Evolutionary conservation across 1,139 yeast species (phyloP), one percentile per base, ranked within the genome.

Genomic region (Suhomyces ambrosiae): DNA sequence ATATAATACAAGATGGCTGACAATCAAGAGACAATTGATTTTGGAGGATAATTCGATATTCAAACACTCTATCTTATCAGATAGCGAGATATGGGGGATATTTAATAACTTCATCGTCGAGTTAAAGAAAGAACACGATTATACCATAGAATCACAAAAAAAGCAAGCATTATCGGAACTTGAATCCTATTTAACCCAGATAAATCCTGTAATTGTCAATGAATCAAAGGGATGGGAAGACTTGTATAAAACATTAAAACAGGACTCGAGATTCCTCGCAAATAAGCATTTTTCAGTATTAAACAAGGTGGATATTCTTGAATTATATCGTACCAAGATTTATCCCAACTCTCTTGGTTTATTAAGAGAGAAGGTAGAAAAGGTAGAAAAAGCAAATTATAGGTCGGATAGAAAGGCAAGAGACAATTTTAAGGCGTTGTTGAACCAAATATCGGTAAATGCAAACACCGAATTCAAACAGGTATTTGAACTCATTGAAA

Each of bases 1-100:
- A 25, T 70, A 79, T 44, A 75, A 71, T 42, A 80, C 95, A 0
- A 64, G 87, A 29, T 89, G 96, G 96, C 49, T 57, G 21, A 73
- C 82, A 0, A 68, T 78, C 1, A 76, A 73, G 44, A 64, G 63
- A 16, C 35, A 50, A 15, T 46, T 74, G 39, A 70, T 86, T 3
- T 58, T 65, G 5, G 80, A 82, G 34, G 94, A 86, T 13, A 68
- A 71, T 50, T 80, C 90, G 0, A 75, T 83, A 9, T 86, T 80
- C 58, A 72, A 71, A 44, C 83, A 79, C 49, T 69, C 86, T 2
- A 76, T 82, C 21, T 71, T 84, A 24, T 71, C 80, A 19, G 87
- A 81, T 38, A 64, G 64, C 18, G 74, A 80, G 36, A 78, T 82
- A 35, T 69, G 67, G 27, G 66, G 66, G 27, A 67, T 81, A 2